phyloP scores from a whole-genome alignment of 176 grass and related monocot genomes.

The Aegilops bicornis region DNA sequence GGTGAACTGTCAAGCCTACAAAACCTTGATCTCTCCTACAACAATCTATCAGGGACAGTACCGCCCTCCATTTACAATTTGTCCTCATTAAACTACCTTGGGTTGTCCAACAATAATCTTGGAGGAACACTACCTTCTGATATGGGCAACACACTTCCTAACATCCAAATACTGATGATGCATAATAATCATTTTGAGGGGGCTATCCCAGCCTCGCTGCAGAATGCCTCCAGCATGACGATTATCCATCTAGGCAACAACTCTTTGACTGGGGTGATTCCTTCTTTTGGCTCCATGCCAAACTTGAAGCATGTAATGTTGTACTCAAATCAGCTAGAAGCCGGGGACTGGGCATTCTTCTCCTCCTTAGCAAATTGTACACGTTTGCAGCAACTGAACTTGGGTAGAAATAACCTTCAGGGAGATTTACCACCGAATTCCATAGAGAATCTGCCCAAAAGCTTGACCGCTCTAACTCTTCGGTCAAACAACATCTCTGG shows the following conservation, averaged over 20 bases:
- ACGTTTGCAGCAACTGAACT: neutral
- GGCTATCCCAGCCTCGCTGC: conserved; percentile 34
- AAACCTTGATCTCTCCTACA: neutral
- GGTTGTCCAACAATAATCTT: conserved; percentile 19
- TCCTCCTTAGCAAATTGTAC: conserved; percentile 21
- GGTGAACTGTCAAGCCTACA: neutral
- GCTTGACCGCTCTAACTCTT: neutral
- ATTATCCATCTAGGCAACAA: conserved; percentile 12
- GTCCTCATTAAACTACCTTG: neutral
- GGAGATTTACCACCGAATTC: neutral
- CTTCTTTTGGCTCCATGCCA: neutral
- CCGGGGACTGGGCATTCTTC: conserved; percentile 43
- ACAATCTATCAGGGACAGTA: conserved; percentile 30
- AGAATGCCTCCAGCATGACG: conserved; percentile 15
- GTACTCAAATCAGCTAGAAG: conserved; percentile 28
- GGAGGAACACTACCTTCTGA: neutral
- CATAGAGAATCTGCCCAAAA: conserved; percentile 20
- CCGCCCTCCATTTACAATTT: conserved; percentile 11
- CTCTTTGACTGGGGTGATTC: conserved; percentile 18
- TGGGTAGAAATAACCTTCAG: conserved; percentile 4
- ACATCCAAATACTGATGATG: neutral
- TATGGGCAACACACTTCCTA: neutral
- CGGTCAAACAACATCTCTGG: neutral
- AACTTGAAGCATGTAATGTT: neutral
- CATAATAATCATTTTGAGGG: conserved; percentile 13